A percentile compares a stretch with the other conserved stretches of the same genome.
Conservation (phyloP, 768 basidiomycete genomes). For the Xerocomus brunneocitrinus region DNA sequence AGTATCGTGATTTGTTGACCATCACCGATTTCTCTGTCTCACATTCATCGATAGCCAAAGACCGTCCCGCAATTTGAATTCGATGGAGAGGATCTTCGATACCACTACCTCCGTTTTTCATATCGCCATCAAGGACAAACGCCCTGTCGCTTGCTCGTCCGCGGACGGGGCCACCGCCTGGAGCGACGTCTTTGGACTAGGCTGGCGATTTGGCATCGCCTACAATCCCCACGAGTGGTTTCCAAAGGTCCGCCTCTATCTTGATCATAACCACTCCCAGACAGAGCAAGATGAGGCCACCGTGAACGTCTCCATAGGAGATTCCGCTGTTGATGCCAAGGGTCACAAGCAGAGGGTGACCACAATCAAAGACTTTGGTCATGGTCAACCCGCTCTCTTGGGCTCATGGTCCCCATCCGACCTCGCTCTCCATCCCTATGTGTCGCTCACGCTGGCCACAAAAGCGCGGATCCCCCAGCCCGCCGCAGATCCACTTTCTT, state of each 20-base stretch:
- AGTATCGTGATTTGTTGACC: neutral
- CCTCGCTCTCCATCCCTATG: conserved; percentile 15
- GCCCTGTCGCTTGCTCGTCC: conserved; percentile 13
- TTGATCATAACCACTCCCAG: conserved; percentile 25
- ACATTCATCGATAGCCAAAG: neutral
- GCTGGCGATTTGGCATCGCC: conserved; percentile 27
- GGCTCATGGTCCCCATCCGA: conserved; percentile 20
- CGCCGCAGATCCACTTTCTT: conserved; percentile 12
- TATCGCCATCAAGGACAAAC: conserved; percentile 18
- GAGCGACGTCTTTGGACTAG: conserved; percentile 26
- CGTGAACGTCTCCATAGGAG: conserved; percentile 11
- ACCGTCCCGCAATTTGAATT: neutral
- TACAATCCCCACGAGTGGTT: conserved; percentile 20
- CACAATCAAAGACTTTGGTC: conserved; percentile 25
- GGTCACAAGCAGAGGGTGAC: conserved; percentile 8
- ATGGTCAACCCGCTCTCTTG: conserved; percentile 20
- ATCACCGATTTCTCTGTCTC: neutral
- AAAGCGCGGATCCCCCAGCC: conserved; percentile 12
- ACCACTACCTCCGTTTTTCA: conserved; percentile 23
- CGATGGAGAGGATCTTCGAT: conserved; percentile 25
- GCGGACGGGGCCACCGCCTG: conserved; percentile 11
- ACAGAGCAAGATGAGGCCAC: conserved; percentile 18
- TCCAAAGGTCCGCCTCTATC: conserved; percentile 20
- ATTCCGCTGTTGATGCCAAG: neutral
- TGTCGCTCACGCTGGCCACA: conserved; percentile 17